Evolutionary conservation across 345 rosid genomes (phyloP), one percentile per base, ranked within the genome.

Genomic region (Sisymbrium altissimum): DNA sequence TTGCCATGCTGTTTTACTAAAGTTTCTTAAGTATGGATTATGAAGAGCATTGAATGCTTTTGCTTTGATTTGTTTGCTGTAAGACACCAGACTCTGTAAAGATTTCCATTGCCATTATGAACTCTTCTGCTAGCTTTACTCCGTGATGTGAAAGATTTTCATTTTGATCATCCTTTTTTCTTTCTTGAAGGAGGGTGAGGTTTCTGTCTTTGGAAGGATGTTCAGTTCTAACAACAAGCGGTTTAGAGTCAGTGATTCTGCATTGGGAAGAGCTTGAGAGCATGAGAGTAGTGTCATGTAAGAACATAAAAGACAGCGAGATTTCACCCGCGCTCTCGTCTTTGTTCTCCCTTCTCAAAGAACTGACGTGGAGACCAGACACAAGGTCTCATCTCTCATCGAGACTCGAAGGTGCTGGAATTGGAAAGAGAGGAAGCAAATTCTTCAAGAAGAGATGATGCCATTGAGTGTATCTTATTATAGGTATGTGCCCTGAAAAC

Each of bases 281-380:
- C 71, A 83, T 95, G 62, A 72, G 72, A 71, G 92, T 92, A 18
- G 76, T 79, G 39, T 92, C 96, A 0, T 84, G 98, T 71, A 92
- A 84, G 74, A 83, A 81, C 40, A 83, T 95, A 61, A 92, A 92
- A 82, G 96, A 86, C 63, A 63, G 68, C 35, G 98, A 89, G 78
- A 82, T 87, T 12, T 82, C 91, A 73, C 83, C 93, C 1, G 96
- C 88, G 4, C 92, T 95, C 9, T 84, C 93, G 3, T 83, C 86
- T 21, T 73, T 90, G 76, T 90, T 88, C 81, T 89, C 91, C 0
- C 79, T 62, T 68, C 89, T 95, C 46, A 88, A 86, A 85, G 97
- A 88, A 80, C 79, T 95, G 68, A 87, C 81, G 68, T 95, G 99
- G 99, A 84, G 93, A 74, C 97, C 99, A 11, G 97, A 95, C 57